These are phyloP conservation scores for Globisporangium paroecandrum DNA, from an alignment of 352 stramenopile genomes.

Conservation along the genomic window DNA sequence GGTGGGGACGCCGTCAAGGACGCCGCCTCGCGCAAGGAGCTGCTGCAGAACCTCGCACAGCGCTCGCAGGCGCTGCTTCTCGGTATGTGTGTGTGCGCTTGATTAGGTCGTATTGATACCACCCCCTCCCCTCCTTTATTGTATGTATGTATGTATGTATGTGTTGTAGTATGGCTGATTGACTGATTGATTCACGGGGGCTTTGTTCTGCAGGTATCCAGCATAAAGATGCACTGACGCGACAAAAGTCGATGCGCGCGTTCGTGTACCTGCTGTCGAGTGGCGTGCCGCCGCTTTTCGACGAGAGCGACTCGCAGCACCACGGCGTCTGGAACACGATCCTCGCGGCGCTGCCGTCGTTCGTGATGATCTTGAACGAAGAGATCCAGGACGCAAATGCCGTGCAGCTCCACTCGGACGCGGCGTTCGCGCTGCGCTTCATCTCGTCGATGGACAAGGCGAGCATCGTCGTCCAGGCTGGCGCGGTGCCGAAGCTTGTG, in stretches of 20 bases:
- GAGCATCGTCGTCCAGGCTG: conserved; percentile 60
- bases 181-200: not conserved
- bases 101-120: not conserved
- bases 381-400: conserved; percentile 53
- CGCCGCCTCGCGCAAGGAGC: conserved; percentile 48
- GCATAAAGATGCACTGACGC: conserved; percentile 63
- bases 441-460: conserved; percentile 89
- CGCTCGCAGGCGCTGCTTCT: conserved; percentile 76
- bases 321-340: conserved; percentile 78
- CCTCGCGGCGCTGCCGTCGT: conserved; percentile 72
- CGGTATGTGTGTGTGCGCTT: conserved; percentile 23
- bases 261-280: conserved; percentile 87
- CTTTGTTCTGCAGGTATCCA: conserved; percentile 50
- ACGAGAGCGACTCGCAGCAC: conserved; percentile 82
- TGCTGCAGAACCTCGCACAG: conserved; percentile 77
- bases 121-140: not conserved
- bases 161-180: not conserved
- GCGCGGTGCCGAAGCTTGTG: conserved; percentile 72
- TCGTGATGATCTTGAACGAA: conserved; percentile 76
- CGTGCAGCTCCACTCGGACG: conserved; percentile 81
- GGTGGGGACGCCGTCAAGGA: conserved; percentile 20
- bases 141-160: not conserved
- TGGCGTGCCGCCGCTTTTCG: conserved; percentile 79
- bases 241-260: conserved; percentile 81
- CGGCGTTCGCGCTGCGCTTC: conserved; percentile 82